A percentile compares a stretch with the other conserved stretches of the same genome.
Conservation (phyloP, 352 stramenopile species). For the Phytophthora citrophthora region DNA sequence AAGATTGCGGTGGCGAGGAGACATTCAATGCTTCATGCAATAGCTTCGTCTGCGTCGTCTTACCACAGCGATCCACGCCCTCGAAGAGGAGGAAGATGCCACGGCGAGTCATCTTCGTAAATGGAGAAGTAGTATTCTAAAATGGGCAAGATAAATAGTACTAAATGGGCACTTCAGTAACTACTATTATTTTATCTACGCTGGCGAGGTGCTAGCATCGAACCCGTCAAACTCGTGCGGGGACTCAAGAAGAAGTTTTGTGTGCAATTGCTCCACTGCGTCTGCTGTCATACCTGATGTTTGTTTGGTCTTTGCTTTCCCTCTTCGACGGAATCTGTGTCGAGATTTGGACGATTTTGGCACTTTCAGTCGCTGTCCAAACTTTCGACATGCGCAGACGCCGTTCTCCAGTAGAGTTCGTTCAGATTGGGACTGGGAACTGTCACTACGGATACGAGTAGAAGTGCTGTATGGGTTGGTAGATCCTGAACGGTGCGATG, state of each 20-base stretch:
- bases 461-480: conserved; percentile 40
- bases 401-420: conserved; percentile 52
- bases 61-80: conserved; percentile 98
- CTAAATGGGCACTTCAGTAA: too few species aligned
- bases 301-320: conserved; percentile 37
- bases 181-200: background rate
- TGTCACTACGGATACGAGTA: conserved; percentile 33
- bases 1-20: conserved; percentile 13
- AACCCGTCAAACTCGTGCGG: conserved; percentile 57
- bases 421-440: conserved; percentile 46
- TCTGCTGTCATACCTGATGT: conserved; percentile 13
- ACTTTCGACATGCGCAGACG: conserved; percentile 56
- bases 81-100: conserved; percentile 99
- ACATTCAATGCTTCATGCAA: conserved; percentile 75
- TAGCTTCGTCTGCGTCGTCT: conserved; percentile 98
- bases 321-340: conserved; percentile 45
- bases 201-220: conserved; percentile 22
- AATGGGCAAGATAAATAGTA: too few species aligned
- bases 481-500: conserved; percentile 48
- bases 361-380: conserved; percentile 57
- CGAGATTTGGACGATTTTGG: conserved; percentile 44
- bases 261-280: conserved; percentile 41
- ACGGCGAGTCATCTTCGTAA: conserved; percentile 51
- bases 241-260: conserved; percentile 52
- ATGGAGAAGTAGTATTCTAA: background rate